A percentile compares a stretch with the other conserved stretches of the same genome.
Evolutionary conservation across 2,329 filamentous ascomycete genomes (phyloP).

Genomic region (Graphiopsis chlorocephala): DNA sequence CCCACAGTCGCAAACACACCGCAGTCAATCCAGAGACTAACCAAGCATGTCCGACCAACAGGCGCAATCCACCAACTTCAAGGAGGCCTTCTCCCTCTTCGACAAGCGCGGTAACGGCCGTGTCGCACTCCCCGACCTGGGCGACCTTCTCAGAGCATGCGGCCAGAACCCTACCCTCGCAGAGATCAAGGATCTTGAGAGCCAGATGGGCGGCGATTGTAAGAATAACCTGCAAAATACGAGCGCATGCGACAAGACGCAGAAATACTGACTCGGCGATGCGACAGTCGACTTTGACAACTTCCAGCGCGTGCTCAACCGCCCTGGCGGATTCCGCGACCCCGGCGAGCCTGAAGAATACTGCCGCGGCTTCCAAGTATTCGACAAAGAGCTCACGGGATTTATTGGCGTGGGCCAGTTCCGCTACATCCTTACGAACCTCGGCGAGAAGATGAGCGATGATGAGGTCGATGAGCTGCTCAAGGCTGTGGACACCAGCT

Average conservation of each 20-base stretch:
- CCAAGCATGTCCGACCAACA: constrained; percentile 40
- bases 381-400: constrained; percentile 98
- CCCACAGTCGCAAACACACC: neutral
- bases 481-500: constrained; percentile 95
- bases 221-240: constrained; percentile 45
- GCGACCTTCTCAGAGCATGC: constrained; percentile 91
- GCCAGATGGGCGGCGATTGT: constrained; percentile 88
- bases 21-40: constrained; percentile 17
- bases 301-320: constrained; percentile 94
- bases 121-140: constrained; percentile 79
- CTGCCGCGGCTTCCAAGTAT: constrained; percentile 97
- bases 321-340: constrained; percentile 95
- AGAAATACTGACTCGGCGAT: neutral
- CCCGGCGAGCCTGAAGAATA: constrained; percentile 98
- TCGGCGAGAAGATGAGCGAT: constrained; percentile 99
- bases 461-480: constrained; percentile 98
- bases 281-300: constrained; percentile 89
- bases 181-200: constrained; percentile 90
- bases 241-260: neutral
- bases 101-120: constrained; percentile 98
- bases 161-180: constrained; percentile 95
- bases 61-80: constrained; percentile 97
- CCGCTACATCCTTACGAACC: constrained; percentile 93
- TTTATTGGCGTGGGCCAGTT: constrained; percentile 97
- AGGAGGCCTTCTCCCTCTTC: constrained; percentile 99